Evolutionary conservation across 176 grass and related monocot species (phyloP).

Genomic region (Poa annua): DNA sequence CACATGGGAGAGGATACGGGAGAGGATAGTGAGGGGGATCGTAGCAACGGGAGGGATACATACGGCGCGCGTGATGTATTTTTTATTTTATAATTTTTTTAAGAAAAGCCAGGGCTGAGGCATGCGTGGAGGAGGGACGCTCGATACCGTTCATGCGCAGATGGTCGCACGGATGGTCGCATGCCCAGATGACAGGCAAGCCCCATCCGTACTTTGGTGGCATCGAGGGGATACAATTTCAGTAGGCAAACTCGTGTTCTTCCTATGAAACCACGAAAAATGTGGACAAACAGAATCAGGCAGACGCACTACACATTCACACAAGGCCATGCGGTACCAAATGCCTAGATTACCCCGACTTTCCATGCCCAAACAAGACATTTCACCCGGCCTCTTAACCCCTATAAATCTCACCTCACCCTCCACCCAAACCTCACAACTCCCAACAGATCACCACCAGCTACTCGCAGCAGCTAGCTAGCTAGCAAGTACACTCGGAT

Average conservation of each 20-base stretch:
- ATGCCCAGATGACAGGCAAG: no score
- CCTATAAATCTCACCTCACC: conserved; percentile 47
- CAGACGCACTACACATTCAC: neutral
- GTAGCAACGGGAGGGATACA: no score
- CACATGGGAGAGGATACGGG: no score
- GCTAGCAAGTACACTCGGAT: neutral
- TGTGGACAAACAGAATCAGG: neutral
- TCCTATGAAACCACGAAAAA: neutral
- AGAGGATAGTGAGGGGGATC: no score
- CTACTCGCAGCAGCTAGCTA: neutral
- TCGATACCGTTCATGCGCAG: no score
- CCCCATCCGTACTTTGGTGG: no score
- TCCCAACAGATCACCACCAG: neutral
- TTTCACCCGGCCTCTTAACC: neutral
- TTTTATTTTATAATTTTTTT: no score
- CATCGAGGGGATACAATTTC: no score
- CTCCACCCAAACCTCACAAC: neutral
- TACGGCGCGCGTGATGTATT: no score
- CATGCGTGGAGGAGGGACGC: no score
- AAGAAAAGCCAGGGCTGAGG: no score
- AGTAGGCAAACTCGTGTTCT: neutral
- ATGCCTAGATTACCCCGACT: neutral
- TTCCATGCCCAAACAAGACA: conserved; percentile 44
- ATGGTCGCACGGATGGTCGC: no score
- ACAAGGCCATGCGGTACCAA: neutral